Percentiles rank a stretch among this genome's conserved stretches.
These are phyloP conservation scores for Penium margaritaceum DNA, from an alignment of 139 green algal species.

Conservation along the genomic window DNA sequence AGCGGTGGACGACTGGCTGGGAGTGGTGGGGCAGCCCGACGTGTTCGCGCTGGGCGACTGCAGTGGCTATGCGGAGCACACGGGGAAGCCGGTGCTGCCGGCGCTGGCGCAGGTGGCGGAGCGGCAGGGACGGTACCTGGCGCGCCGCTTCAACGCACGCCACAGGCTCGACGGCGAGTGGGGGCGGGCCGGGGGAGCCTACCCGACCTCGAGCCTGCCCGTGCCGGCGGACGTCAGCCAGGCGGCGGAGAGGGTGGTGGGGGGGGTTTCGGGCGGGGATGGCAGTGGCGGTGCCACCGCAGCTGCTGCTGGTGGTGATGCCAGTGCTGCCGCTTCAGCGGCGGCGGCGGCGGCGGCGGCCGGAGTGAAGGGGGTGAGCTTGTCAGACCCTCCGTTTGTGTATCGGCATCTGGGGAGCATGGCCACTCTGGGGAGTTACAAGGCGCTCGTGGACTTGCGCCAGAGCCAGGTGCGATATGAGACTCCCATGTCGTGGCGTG, in stretches of 20 bases:
- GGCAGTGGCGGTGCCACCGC: no score
- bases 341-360: neutral
- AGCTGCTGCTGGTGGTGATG: no score
- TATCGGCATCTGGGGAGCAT: constrained; percentile 43
- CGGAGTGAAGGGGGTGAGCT: neutral
- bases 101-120: constrained; percentile 79
- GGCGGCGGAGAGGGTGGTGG: no score
- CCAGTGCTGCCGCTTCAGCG: constrained; percentile 41
- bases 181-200: no score
- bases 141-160: constrained; percentile 66
- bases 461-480: constrained; percentile 11
- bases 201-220: no score
- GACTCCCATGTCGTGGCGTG: no score
- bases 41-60: constrained; percentile 81
- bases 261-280: no score
- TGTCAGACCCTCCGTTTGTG: constrained; percentile 9
- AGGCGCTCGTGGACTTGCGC: constrained; percentile 39
- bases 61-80: constrained; percentile 62
- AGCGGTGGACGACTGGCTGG: constrained; percentile 24
- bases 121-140: constrained; percentile 83
- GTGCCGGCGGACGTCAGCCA: no score
- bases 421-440: constrained; percentile 34
- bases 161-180: no score
- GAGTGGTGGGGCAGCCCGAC: constrained; percentile 35
- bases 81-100: constrained; percentile 55